Percentiles rank a stretch among this genome's conserved stretches.
phyloP scores from a whole-genome alignment of 768 basidiomycete genomes.

The Roridomyces roridus region DNA sequence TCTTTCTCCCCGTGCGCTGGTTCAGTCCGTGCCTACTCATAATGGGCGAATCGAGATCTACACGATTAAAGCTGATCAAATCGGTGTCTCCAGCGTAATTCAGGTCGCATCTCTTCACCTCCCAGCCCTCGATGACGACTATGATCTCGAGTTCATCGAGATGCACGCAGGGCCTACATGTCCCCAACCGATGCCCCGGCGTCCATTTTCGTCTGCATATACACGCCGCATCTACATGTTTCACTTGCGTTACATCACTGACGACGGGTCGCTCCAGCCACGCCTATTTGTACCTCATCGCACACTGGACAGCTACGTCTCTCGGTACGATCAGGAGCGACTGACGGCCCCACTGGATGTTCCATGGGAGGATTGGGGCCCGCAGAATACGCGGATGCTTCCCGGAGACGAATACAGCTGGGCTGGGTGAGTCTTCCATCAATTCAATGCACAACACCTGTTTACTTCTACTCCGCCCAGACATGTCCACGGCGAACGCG shows the following conservation, averaged over 20 bases:
- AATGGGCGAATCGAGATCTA: constrained; percentile 36
- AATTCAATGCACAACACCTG: no score
- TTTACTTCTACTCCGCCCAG: no score
- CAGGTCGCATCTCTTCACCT: constrained; percentile 1
- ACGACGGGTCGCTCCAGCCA: not conserved
- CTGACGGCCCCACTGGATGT: not conserved
- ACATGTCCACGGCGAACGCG: no score
- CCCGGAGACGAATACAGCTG: constrained; percentile 5
- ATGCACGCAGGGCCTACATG: constrained; percentile 18
- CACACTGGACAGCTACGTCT: not conserved
- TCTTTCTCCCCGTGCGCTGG: not conserved
- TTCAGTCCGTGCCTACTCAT: not conserved
- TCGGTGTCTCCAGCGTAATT: not conserved
- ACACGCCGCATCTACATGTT: constrained; percentile 7
- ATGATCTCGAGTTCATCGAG: not conserved
- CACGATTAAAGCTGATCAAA: constrained; percentile 29
- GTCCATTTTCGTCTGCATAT: constrained; percentile 11
- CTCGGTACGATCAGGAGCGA: not conserved
- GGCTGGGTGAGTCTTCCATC: constrained; percentile 2
- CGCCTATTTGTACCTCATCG: constrained; percentile 14
- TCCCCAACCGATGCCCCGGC: not conserved
- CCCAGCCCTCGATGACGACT: not conserved
- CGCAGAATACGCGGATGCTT: constrained; percentile 13
- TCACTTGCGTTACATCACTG: constrained; percentile 7
- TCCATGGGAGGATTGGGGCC: constrained; percentile 22